A percentile compares a stretch with the other conserved stretches of the same genome.
These are phyloP conservation scores for Plectosphaerella cucumerina DNA, from an alignment of 2,329 filamentous ascomycete species.

Conservation along the genomic window DNA sequence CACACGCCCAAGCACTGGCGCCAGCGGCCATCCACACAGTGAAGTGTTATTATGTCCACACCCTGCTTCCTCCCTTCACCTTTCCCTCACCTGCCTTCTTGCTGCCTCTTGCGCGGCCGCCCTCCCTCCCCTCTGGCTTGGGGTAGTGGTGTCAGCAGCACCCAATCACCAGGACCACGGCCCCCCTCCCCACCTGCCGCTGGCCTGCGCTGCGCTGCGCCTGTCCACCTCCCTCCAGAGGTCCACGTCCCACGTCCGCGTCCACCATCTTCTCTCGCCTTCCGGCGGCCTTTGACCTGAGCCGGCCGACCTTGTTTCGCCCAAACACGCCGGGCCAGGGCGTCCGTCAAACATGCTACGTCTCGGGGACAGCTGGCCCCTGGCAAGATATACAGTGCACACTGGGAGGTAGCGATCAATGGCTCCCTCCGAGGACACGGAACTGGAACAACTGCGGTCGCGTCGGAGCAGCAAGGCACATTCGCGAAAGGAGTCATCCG, in stretches of 20 bases:
- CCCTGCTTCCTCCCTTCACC: slow-evolving; percentile 4
- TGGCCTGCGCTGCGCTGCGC: neutral
- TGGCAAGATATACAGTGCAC: too few relatives aligned
- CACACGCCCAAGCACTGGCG: neutral
- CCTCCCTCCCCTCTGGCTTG: neutral
- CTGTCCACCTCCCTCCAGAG: neutral
- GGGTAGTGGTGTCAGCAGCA: neutral
- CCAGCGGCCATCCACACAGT: neutral
- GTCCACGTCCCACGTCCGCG: neutral
- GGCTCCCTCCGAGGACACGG: too few relatives aligned
- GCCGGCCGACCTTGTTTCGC: neutral
- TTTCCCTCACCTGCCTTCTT: neutral
- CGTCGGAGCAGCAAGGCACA: too few relatives aligned
- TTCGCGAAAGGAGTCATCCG: too few relatives aligned
- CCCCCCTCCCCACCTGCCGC: neutral
- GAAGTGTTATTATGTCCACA: neutral
- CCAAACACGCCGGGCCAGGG: neutral
- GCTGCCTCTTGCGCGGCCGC: slow-evolving; percentile 6
- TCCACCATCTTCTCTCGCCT: slow-evolving; percentile 1
- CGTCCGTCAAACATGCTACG: neutral
- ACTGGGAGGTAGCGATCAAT: too few relatives aligned
- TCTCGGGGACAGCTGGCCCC: neutral
- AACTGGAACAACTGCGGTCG: too few relatives aligned
- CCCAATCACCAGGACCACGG: neutral
- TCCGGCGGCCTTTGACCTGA: slow-evolving; percentile 1